These are phyloP conservation scores for Pythium apleroticum DNA, from an alignment of 352 stramenopile species.

Conservation along the genomic window DNA sequence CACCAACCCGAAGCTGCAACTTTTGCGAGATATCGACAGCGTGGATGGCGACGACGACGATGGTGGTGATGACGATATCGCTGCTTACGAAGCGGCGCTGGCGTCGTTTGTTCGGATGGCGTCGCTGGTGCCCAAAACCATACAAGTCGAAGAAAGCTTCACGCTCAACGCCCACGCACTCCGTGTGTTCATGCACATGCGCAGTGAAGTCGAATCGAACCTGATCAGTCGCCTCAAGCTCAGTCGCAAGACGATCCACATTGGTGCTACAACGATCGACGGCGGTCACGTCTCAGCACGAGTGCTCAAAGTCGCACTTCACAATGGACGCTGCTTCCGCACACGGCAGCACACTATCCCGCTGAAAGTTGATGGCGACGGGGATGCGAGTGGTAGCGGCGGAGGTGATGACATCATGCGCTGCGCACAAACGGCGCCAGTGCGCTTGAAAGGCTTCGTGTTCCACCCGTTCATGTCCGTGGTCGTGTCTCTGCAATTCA, in stretches of 20 bases:
- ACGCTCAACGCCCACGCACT: slow-evolving; percentile 49
- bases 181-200: slow-evolving; percentile 66
- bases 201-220: slow-evolving; percentile 67
- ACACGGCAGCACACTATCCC: slow-evolving; percentile 62
- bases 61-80: slow-evolving; percentile 36
- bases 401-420: slow-evolving; percentile 67
- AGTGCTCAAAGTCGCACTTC: slow-evolving; percentile 82
- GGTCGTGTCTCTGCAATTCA: slow-evolving; percentile 87
- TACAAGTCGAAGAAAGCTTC: slow-evolving; percentile 62
- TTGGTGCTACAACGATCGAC: slow-evolving; percentile 47
- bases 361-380: slow-evolving; percentile 55
- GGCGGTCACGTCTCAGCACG: slow-evolving; percentile 66
- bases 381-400: background rate
- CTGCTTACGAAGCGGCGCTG: slow-evolving; percentile 51
- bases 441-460: slow-evolving; percentile 67
- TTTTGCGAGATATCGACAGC: slow-evolving; percentile 23
- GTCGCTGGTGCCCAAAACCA: slow-evolving; percentile 57
- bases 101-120: slow-evolving; percentile 58
- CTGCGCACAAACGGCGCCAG: slow-evolving; percentile 40
- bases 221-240: slow-evolving; percentile 61
- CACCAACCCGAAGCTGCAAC: slow-evolving; percentile 58
- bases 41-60: slow-evolving; percentile 1
- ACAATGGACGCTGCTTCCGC: slow-evolving; percentile 87
- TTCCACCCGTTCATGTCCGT: slow-evolving; percentile 79
- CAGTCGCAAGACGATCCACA: slow-evolving; percentile 55